Evolutionary conservation across 768 basidiomycete genomes (phyloP), one percentile per base, ranked within the genome.

Genomic region (Mycena haematopus): DNA sequence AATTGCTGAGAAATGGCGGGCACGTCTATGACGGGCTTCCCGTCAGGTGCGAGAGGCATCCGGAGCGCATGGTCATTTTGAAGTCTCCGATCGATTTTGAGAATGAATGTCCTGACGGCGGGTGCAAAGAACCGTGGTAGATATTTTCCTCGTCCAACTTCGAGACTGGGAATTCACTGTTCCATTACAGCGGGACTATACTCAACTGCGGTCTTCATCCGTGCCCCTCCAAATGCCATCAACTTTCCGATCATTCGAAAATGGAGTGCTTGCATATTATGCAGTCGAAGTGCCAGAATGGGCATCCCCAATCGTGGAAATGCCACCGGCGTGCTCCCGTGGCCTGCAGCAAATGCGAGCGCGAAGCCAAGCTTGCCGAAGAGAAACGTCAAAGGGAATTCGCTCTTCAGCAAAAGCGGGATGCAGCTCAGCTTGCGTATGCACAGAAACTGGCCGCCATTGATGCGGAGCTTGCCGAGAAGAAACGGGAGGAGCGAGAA

Each of bases 221-320:
- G 1, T 91, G 89, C 66, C 77, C 82, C 2, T 85, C 80, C 0
- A 88, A 80, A 70, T 91, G 89, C 57, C 89, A 90, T 71, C 82
- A 82, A 56, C 59, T 84, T 14, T 69, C 64, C 50, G 83, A 84
- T 63, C 82, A 89, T 71, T 81, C 85, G 19, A 80, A 85, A 70
- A 80, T 84, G 75, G 61, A 55, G 1, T 90, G 89, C 72, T 63
- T 72, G 25, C 69, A 74, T 9, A 59, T 76, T 24, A 67, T 85
- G 44, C 57, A 65, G 0, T 65, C 52, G 1, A 75, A 72, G 33
- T 91, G 89, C 68, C 59, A 75, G 0, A 75, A 76, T 2, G 77
- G 77, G 0, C 89, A 91, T 61, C 61, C 62, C 6, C 70, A 74
- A 42, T 65, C 66, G 0, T 83, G 79, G 74, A 76, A 76, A 63